Evolutionary conservation across 2,329 filamentous ascomycete genomes (phyloP).

Genomic region (Alternaria burnsii): DNA sequence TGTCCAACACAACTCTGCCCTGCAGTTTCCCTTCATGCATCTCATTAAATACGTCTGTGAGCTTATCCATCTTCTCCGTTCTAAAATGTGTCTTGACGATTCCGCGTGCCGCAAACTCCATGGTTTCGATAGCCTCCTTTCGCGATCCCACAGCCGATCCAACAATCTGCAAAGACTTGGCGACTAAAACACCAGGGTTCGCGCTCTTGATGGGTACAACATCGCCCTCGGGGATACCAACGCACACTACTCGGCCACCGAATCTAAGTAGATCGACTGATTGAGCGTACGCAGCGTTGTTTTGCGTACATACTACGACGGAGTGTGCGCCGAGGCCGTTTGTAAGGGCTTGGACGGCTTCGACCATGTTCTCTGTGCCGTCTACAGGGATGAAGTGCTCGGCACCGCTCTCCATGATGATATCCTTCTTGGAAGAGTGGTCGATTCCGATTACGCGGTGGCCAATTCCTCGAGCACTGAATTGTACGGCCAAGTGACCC

Average conservation of each 20-base stretch:
- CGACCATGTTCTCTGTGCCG: conserved; percentile 59
- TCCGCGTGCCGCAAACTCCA: conserved; percentile 55
- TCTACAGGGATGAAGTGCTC: conserved; percentile 73
- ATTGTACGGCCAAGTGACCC: conserved; percentile 71
- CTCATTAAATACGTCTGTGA: conserved; percentile 57
- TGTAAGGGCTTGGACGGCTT: conserved; percentile 65
- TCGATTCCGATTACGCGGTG: conserved; percentile 73
- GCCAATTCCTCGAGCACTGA: conserved; percentile 68
- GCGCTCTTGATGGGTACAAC: conserved; percentile 55
- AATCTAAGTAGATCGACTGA: conserved; percentile 55
- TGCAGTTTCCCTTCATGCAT: conserved; percentile 57
- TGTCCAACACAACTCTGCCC: conserved; percentile 59
- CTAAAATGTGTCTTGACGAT: conserved; percentile 59
- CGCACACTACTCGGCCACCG: conserved; percentile 56
- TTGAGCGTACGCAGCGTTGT: conserved; percentile 57
- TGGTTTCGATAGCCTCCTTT: conserved; percentile 59
- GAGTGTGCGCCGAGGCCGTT: conserved; percentile 68
- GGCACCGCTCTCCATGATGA: conserved; percentile 68
- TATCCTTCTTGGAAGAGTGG: conserved; percentile 68
- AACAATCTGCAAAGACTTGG: conserved; percentile 55
- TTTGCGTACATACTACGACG: conserved; percentile 64
- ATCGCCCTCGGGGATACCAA: conserved; percentile 59
- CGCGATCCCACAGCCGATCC: conserved; percentile 58
- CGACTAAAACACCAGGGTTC: conserved; percentile 52
- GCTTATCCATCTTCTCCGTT: conserved; percentile 57